A percentile compares a stretch with the other conserved stretches of the same genome.
Evolutionary conservation across 495 filamentous ascomycete species (phyloP).

Genomic region (Apiosordaria backusii): DNA sequence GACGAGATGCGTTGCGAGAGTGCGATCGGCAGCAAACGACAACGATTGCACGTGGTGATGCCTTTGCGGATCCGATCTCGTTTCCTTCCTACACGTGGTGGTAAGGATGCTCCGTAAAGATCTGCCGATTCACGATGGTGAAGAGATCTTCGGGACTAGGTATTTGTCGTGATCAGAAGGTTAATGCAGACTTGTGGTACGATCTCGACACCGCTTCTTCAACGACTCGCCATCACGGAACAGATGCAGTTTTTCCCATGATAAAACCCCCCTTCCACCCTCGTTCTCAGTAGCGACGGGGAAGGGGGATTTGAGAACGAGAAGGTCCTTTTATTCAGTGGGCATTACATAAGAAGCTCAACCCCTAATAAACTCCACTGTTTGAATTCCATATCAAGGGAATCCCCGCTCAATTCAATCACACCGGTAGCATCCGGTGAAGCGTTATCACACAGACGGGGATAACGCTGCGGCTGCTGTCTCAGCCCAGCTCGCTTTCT

Average conservation of each 20-base stretch:
- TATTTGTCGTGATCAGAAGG: not conserved
- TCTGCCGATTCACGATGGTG: not conserved
- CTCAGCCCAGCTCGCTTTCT: not conserved
- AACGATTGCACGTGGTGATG: not conserved
- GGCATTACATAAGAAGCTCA: not conserved
- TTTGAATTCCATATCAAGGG: not conserved
- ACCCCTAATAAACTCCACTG: not conserved
- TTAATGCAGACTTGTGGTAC: not conserved
- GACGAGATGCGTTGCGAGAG: no score
- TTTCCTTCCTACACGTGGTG: not conserved
- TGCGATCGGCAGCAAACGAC: not conserved
- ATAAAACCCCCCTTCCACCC: no score
- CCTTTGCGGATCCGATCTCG: not conserved
- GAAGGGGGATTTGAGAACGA: no score
- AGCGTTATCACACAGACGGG: not conserved
- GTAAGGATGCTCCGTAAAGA: not conserved
- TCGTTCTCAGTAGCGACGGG: no score
- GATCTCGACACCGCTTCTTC: not conserved
- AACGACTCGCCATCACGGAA: not conserved
- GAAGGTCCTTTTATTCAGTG: not conserved
- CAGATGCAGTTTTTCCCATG: no score
- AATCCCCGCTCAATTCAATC: not conserved
- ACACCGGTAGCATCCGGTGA: not conserved
- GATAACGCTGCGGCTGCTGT: not conserved
- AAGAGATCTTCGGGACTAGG: not conserved